Base-by-base conservation (phyloP, 176 grass and related monocot species). In the Ampelocalamus luodianensis region DNA sequence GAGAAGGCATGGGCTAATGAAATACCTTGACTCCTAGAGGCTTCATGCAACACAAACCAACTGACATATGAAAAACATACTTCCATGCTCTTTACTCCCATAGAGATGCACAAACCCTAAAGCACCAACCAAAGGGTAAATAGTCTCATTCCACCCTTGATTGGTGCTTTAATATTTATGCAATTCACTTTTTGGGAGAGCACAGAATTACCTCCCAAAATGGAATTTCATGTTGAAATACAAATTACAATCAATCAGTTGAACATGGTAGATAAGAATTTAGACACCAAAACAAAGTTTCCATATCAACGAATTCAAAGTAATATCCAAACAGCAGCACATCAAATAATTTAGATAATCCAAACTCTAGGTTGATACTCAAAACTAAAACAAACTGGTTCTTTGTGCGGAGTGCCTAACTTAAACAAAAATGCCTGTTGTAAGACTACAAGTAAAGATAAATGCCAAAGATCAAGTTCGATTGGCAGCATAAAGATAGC, bases 381-480 rank as follows among this genome's bases (percentile, higher is more conserved):
- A 37, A 83, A 90, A 76, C 62, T 46, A 54, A 71, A 74, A 58
- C 42, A 84, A 77, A 58, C 40, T 65, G 50, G 45, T 61, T 66
- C 29, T n/a, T 63, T 69, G 38, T 39, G 32, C 73, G 24, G 10
- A 88, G 43, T 59, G 5, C 39, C 82, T 14, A 88, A 88, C 53
- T 32, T 68, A 83, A 81, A 85, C 91, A 90, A 90, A 88, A 87
- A 83, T 69, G 69, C 45, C 0, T 70, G 82, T 88, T 72, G 74
- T 51, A 68, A 24, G 56, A 49, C 29, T 29, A 29, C 29, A 29
- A 1, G 29, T 29, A 29, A 29, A 29, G 29, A 29, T 29, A 85
- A 88, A 79, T 59, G 48, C 5, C 45, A 65, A 34, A 22, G 43
- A 37, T 40, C n/a, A 51, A 83, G 67, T 61, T 63, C 32, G 3